Evolutionary conservation across 352 stramenopile species (phyloP), one percentile per base, ranked within the genome.

Genomic region (Paralagenidium karlingii): DNA sequence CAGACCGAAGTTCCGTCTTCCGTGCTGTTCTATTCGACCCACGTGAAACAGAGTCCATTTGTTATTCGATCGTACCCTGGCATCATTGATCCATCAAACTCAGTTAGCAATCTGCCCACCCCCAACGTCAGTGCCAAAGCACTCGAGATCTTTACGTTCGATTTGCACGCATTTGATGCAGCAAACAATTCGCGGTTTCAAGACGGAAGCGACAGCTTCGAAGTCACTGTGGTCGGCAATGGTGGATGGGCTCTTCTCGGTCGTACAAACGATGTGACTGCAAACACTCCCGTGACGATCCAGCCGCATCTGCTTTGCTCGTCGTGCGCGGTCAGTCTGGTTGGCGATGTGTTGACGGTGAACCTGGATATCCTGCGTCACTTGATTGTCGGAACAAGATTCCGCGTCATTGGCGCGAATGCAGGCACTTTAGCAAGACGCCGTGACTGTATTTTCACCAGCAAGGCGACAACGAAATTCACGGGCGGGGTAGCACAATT

Each of bases 101-200:
- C 38, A 10, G 8, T 28, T 19, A 49, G 40, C 19, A 33, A 36
- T 10, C 34, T 42, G 3, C 31, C 39, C 16, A 33, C 29, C 9
- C 34, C 22, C 9, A 49, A 49, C 40, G 68, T 63, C 16, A 40
- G 36, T 11, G 47, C 8, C 22, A 84, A 70, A 45, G 47, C 30
- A 3, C 19, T 36, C 16, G 8, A 41, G 3, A 64, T 86, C 18
- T 68, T 84, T 25, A 51, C 49, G 1, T 62, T 81, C 7, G 60
- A 71, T 36, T 47, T 96, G 1, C 71, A 95, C 49, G 66, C 88
- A 3, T 63, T 66, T 34, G 83, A 95, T 40, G 31, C 51, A 0
- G 68, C 77, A 19, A 52, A 62, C 9, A 98, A 97, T 39, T 55
- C 60, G n/a, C 83, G 73, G 8, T 82, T 84, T 37, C 88, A 96